Evolutionary conservation across 2,329 filamentous ascomycete species (phyloP), one percentile per base, ranked within the genome.

Genomic region (Stachybotrys chartarum): DNA sequence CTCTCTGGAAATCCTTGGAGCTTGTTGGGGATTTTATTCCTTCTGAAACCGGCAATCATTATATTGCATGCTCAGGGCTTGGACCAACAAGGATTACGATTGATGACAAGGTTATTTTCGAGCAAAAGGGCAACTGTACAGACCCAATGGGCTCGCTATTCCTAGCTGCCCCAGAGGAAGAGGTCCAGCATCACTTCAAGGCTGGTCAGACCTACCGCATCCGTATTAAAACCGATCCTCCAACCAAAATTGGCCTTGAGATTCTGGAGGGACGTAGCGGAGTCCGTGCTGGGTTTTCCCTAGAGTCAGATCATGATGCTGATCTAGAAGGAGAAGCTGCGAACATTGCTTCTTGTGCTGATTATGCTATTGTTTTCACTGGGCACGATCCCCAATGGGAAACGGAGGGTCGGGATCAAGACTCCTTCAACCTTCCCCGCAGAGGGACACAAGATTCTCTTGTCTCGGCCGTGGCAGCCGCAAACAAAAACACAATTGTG

Each of bases 361-460:
- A 87, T 39, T 77, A 85, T 55, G 84, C 86, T 18, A 73, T 86
- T 57, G 62, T 66, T 0, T 67, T 67, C 39, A 81, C 83, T 2
- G 85, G 85, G 3, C 74, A 87, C 31, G 86, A 86, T 57, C 76
- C 64, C 1, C 61, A 68, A 10, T 65, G 66, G 61, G 70, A 72
- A 46, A 68, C 66, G 0, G 70, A 89, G 83, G 73, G 76, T 52
- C 85, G 85, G 55, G 87, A 90, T 63, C 82, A 86, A 54, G 87
- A 86, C 64, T 87, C 88, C 62, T 75, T 90, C 48, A 85, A 85
- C 8, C 70, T 88, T 0, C 88, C 86, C 78, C 74, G 61, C 0
- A 58, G 63, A 3, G 64, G 82, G 2, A 63, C 58, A 53, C 59
- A 83, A 52, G 84, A 89, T 55, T 72, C 75, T 2, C 70, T 90